phyloP scores from a whole-genome alignment of 2,329 filamentous ascomycete species.

The Davidsoniella virescens region DNA sequence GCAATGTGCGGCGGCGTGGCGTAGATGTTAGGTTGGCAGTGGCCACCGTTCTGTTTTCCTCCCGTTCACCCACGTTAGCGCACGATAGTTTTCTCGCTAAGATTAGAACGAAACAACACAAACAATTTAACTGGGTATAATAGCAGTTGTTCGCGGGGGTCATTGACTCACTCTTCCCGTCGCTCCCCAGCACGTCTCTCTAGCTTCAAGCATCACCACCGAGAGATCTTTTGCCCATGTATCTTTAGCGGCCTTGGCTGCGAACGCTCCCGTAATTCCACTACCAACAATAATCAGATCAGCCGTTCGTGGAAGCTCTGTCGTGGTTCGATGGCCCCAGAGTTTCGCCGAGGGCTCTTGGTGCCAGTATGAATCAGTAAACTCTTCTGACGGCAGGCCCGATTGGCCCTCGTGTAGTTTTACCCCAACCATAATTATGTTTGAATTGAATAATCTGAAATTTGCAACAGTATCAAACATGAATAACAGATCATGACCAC shows the following conservation, averaged over 20 bases:
- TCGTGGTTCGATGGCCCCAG: slow-evolving; percentile 50
- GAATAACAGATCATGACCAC: no score
- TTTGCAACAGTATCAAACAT: no score
- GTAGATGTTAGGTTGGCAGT: slow-evolving; percentile 61
- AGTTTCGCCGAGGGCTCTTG: slow-evolving; percentile 47
- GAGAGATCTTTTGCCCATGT: slow-evolving; percentile 26
- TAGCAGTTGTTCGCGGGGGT: no score
- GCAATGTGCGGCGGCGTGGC: slow-evolving; percentile 41
- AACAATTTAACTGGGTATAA: background rate
- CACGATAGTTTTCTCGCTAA: background rate
- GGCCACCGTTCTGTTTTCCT: slow-evolving; percentile 43
- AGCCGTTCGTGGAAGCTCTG: slow-evolving; percentile 41
- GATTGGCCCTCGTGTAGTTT: slow-evolving; percentile 20
- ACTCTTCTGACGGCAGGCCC: slow-evolving; percentile 42
- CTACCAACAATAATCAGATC: slow-evolving; percentile 60
- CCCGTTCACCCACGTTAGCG: background rate
- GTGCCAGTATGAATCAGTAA: slow-evolving; percentile 60
- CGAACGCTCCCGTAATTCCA: slow-evolving; percentile 61
- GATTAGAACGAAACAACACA: background rate
- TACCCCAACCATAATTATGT: background rate
- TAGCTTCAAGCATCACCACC: slow-evolving; percentile 61
- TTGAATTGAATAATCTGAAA: background rate
- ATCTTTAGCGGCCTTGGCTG: slow-evolving; percentile 44
- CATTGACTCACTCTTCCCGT: slow-evolving; percentile 50
- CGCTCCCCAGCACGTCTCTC: slow-evolving; percentile 70